phyloP scores from a whole-genome alignment of 1,139 yeast species.

The Nakaseomyces nivariensis region DNA sequence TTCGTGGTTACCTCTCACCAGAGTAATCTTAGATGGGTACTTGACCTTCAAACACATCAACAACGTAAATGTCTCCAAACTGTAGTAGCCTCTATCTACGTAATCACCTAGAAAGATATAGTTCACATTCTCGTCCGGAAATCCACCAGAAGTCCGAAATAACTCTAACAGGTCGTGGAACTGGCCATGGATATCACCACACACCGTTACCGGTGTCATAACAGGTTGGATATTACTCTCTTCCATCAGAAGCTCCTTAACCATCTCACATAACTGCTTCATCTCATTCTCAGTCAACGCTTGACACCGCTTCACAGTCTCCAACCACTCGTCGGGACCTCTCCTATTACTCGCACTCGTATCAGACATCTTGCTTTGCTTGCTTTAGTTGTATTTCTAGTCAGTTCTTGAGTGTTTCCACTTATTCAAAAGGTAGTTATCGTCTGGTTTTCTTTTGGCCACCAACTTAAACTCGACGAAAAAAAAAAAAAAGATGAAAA shows the following conservation, averaged over 20 bases:
- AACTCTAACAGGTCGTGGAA: slow-evolving; percentile 89
- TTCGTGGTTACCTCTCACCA: slow-evolving; percentile 92
- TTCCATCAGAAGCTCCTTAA: slow-evolving; percentile 81
- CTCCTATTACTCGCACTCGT: slow-evolving; percentile 39
- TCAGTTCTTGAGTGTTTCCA: too few relatives aligned
- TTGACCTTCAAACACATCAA: slow-evolving; percentile 84
- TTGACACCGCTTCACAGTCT: slow-evolving; percentile 82
- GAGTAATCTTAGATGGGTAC: slow-evolving; percentile 75
- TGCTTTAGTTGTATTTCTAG: background rate
- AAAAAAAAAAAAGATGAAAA: background rate
- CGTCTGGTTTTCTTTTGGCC: too few relatives aligned
- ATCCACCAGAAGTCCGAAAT: slow-evolving; percentile 87
- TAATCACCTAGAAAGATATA: slow-evolving; percentile 89
- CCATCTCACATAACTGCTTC: slow-evolving; percentile 93
- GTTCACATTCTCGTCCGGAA: slow-evolving; percentile 65
- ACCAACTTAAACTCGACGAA: background rate
- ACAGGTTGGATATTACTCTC: slow-evolving; percentile 96
- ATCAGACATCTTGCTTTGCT: background rate
- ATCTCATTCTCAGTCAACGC: slow-evolving; percentile 85
- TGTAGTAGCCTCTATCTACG: slow-evolving; percentile 93
- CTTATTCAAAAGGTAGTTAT: too few relatives aligned
- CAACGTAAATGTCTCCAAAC: slow-evolving; percentile 83
- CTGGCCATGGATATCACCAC: slow-evolving; percentile 98
- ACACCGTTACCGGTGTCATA: slow-evolving; percentile 93
- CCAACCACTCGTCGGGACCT: slow-evolving; percentile 96